Evolutionary conservation across 2,329 filamentous ascomycete genomes (phyloP), one percentile per base, ranked within the genome.

Genomic region (Ascochyta clinopodiicola): DNA sequence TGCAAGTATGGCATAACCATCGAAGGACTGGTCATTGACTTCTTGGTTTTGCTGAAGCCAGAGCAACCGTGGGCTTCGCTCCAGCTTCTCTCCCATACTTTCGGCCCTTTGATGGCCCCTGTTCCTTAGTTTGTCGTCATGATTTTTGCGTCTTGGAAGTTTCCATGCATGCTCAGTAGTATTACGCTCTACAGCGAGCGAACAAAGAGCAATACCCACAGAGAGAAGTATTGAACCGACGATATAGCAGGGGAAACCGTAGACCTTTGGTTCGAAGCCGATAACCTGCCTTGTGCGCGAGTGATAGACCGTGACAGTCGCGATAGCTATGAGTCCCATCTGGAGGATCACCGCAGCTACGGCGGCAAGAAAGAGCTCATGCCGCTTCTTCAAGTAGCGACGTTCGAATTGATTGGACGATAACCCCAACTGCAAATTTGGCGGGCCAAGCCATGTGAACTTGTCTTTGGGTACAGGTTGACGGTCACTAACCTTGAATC

Each of bases 41-140:
- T 48, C 45, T 13, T 48, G 45, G 25, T 17, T 31, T 24, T 39
- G 8, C 27, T 48, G 45, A 15, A 48, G 45, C 45, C 45, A 48
- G 1, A 48, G 6, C 3, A 48, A 2, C 27, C 45, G 35, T 6
- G 37, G 21, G 17, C 6, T 17, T 17, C 17, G 17, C 17, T 17
- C 17, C 17, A 17, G n/a, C 7, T 36, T 36, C 19, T 24, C 15
- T 25, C 17, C 17, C 17, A 17, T 17, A 17, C 17, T 17, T 17
- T 17, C 17, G 17, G 17, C 17, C 17, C 17, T 17, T 17, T 17
- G 17, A 17, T 17, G 17, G 17, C 17, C 17, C 17, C 17, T 17
- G 17, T 17, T 17, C 21, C 19, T 38, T n/a, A 6, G 19, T 38
- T 22, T 7, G 6, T 32, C 31, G 31, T 32, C 13, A 7, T 32